These are phyloP conservation scores for Theileria parva DNA, from an alignment of 169 alveolate genomes.

Conservation along the genomic window DNA sequence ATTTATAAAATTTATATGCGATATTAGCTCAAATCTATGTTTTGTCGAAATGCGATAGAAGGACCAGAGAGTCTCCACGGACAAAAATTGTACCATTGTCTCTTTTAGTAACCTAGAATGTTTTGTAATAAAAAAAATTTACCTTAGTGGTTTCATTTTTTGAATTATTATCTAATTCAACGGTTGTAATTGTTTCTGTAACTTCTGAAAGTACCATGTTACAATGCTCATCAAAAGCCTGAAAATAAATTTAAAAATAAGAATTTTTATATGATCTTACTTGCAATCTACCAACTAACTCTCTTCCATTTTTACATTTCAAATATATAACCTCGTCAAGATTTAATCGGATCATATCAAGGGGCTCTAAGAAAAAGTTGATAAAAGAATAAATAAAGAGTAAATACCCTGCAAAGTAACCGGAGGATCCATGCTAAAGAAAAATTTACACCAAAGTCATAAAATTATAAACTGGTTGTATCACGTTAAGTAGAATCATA, in stretches of 20 bases:
- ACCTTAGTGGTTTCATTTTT: slow-evolving; percentile 53
- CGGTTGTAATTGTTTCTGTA: slow-evolving; percentile 79
- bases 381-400: neutral
- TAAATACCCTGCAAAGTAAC: slow-evolving; percentile 22
- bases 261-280: slow-evolving; percentile 33
- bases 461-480: neutral
- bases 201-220: slow-evolving; percentile 89
- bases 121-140: neutral
- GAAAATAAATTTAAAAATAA: neutral
- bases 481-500: neutral
- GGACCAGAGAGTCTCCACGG: slow-evolving; percentile 87
- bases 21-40: neutral
- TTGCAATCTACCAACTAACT: slow-evolving; percentile 86
- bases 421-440: slow-evolving; percentile 12
- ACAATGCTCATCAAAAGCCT: slow-evolving; percentile 90
- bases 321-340: slow-evolving; percentile 85
- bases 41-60: slow-evolving; percentile 77
- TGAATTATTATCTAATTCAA: slow-evolving; percentile 26
- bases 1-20: slow-evolving; percentile 14
- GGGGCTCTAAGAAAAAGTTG: slow-evolving; percentile 78
- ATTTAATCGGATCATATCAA: slow-evolving; percentile 85
- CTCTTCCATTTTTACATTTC: slow-evolving; percentile 89
- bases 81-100: slow-evolving; percentile 81
- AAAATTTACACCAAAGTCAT: neutral
- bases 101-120: slow-evolving; percentile 49